phyloP scores from a whole-genome alignment of 2,329 filamentous ascomycete species.

The Thelonectria olida region DNA sequence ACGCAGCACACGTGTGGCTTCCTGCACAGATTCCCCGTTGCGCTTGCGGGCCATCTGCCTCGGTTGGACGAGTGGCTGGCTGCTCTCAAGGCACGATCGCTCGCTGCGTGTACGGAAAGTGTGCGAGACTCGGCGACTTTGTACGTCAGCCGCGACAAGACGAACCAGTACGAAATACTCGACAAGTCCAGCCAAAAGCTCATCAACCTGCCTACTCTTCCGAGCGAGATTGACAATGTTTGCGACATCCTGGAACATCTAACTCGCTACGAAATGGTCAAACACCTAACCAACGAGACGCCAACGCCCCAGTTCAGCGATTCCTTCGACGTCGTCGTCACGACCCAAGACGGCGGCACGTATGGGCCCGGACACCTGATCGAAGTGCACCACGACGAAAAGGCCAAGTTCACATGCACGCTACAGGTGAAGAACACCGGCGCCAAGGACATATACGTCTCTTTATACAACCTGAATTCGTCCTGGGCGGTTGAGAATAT shows the following conservation, averaged over 20 bases:
- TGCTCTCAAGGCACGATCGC: not conserved
- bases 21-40: not conserved
- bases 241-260: slow-evolving; percentile 5
- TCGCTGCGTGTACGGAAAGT: not conserved
- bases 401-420: not conserved
- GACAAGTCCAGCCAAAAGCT: not conserved
- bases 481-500: slow-evolving; percentile 10
- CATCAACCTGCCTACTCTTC: not conserved
- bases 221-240: not conserved
- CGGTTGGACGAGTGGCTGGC: fast-evolving
- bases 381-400: not conserved
- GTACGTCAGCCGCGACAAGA: not conserved
- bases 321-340: not conserved
- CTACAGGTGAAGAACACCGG: slow-evolving; percentile 8
- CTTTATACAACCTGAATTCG: slow-evolving; percentile 9
- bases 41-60: not conserved
- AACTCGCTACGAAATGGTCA: slow-evolving; percentile 8
- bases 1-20: not conserved
- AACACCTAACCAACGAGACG: not conserved
- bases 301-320: not conserved
- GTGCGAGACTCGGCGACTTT: not conserved
- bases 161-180: not conserved
- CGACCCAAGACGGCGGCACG: not conserved
- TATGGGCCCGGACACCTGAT: not conserved
- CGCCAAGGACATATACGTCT: not conserved